Conservation (phyloP, 2,329 filamentous ascomycete species). For the Triangularia setosa region DNA sequence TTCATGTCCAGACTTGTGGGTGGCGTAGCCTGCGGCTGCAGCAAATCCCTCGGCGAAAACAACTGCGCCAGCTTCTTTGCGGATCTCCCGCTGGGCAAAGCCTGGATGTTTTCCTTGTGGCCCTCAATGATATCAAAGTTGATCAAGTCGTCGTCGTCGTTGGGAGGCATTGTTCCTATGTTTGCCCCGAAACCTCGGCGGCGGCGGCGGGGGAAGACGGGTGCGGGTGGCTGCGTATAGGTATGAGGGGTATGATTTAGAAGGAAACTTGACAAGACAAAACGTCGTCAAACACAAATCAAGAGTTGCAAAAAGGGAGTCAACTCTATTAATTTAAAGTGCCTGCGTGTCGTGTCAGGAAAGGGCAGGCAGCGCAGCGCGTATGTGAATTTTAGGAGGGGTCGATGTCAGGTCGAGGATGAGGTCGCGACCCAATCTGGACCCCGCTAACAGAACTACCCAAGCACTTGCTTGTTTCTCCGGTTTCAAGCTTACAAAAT, state of each 20-base stretch:
- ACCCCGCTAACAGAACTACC: neutral
- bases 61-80: conserved; percentile 82
- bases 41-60: conserved; percentile 61
- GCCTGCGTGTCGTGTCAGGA: neutral
- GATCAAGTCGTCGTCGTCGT: conserved; percentile 47
- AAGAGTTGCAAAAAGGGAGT: neutral
- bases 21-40: conserved; percentile 56
- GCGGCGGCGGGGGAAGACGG: too few species aligned
- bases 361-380: neutral
- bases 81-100: conserved; percentile 80
- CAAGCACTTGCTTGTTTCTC: neutral
- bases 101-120: conserved; percentile 97
- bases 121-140: conserved; percentile 91
- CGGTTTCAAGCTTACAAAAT: conserved; percentile 10
- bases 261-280: neutral
- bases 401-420: neutral
- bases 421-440: conserved; percentile 2
- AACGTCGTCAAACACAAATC: neutral
- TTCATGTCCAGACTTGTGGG: conserved; percentile 63
- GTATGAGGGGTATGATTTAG: too few species aligned
- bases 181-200: neutral
- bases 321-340: too few species aligned
- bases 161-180: conserved; percentile 40
- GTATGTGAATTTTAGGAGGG: conserved; percentile 3
- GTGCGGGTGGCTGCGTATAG: too few species aligned